phyloP scores from a whole-genome alignment of 2,329 filamentous ascomycete species.

The Metarhizium sp. region DNA sequence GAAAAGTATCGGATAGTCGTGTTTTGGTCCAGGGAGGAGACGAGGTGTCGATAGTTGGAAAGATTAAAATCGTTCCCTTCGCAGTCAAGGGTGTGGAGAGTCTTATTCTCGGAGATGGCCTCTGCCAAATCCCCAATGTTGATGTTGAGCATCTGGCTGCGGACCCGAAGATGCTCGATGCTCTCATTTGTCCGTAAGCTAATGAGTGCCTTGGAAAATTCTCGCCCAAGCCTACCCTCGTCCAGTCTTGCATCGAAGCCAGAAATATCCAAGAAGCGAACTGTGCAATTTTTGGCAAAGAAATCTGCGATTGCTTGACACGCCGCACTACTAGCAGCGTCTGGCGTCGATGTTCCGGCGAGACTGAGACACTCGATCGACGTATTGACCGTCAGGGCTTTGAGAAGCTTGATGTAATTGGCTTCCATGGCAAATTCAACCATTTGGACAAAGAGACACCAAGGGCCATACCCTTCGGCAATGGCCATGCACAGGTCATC shows the following conservation, averaged over 20 bases:
- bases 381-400: slow-evolving; percentile 38
- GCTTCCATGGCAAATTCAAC: slow-evolving; percentile 44
- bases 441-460: slow-evolving; percentile 45
- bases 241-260: slow-evolving; percentile 49
- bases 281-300: slow-evolving; percentile 39
- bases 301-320: slow-evolving; percentile 39
- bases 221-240: slow-evolving; percentile 44
- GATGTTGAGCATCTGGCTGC: slow-evolving; percentile 45
- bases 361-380: slow-evolving; percentile 43
- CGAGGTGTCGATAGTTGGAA: slow-evolving; percentile 38
- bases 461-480: slow-evolving; percentile 36
- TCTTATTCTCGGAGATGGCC: slow-evolving; percentile 37
- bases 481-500: slow-evolving; percentile 40
- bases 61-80: slow-evolving; percentile 46
- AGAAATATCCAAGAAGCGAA: slow-evolving; percentile 46
- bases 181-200: slow-evolving; percentile 35
- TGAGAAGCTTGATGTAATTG: slow-evolving; percentile 41
- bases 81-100: slow-evolving; percentile 43
- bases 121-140: slow-evolving; percentile 44
- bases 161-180: slow-evolving; percentile 42
- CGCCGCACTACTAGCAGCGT: slow-evolving; percentile 35
- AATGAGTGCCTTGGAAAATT: slow-evolving; percentile 40
- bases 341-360: slow-evolving; percentile 42
- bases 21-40: slow-evolving; percentile 33
- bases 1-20: slow-evolving; percentile 34